These are phyloP conservation scores for Endothia cerciana DNA, from an alignment of 2,329 filamentous ascomycete genomes.

Conservation along the genomic window DNA sequence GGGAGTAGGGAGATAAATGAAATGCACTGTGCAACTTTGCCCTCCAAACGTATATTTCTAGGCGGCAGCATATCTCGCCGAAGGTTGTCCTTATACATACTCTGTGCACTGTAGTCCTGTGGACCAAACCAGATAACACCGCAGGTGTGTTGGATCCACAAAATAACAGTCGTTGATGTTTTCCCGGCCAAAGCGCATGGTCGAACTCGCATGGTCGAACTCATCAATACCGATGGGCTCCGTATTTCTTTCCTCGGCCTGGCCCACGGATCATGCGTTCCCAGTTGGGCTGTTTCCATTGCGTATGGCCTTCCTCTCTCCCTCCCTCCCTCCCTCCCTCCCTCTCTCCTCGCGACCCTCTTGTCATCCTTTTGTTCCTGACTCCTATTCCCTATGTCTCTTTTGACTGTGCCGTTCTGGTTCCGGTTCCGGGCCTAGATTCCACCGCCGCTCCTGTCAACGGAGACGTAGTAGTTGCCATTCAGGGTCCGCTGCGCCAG, in stretches of 20 bases:
- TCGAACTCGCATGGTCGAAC: too few relatives aligned
- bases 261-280: neutral
- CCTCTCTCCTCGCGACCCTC: neutral
- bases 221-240: neutral
- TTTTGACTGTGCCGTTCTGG: conserved; percentile 4
- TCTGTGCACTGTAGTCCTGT: neutral
- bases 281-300: neutral
- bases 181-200: neutral
- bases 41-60: neutral
- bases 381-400: neutral
- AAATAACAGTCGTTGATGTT: neutral
- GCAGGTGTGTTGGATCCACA: neutral
- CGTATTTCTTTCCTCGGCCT: neutral
- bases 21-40: neutral
- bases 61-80: neutral
- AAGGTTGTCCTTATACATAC: neutral
- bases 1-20: neutral
- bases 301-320: neutral
- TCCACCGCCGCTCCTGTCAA: conserved; percentile 56
- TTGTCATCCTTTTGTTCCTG: neutral
- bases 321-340: too few relatives aligned
- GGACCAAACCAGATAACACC: neutral
- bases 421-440: conserved; percentile 34
- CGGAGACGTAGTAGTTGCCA: conserved; percentile 51
- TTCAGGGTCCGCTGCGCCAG: conserved; percentile 44